Evolutionary conservation across 331 rosid species (phyloP).

Genomic region (Cydonia oblonga): DNA sequence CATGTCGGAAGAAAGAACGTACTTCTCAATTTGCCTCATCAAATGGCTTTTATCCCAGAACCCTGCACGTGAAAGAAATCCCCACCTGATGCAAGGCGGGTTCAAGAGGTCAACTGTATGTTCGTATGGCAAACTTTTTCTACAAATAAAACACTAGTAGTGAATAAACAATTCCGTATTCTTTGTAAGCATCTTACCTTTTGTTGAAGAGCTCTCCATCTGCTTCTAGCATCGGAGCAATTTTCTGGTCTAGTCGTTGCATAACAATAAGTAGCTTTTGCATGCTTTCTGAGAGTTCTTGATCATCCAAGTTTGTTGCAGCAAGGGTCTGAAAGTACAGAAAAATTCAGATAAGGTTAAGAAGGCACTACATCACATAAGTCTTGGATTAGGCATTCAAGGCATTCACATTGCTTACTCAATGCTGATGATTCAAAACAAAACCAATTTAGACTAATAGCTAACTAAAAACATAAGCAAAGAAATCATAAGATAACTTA

Average conservation of each 20-base stretch:
- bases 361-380: constrained; percentile 1
- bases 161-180: neutral
- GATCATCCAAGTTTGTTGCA: constrained; percentile 77
- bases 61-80: constrained; percentile 90
- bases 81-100: constrained; percentile 61
- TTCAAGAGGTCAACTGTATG: constrained; percentile 15
- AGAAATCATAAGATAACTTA: constrained; percentile 16
- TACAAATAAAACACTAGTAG: neutral
- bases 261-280: constrained; percentile 88
- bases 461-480: neutral
- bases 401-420: neutral
- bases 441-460: neutral
- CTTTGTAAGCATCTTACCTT: constrained; percentile 33
- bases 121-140: neutral
- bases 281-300: constrained; percentile 84
- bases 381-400: neutral
- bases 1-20: constrained; percentile 19
- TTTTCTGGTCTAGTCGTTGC: constrained; percentile 84
- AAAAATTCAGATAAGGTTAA: constrained; percentile 1
- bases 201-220: constrained; percentile 85
- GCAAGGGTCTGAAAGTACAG: constrained; percentile 68
- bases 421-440: neutral
- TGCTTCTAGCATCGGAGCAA: constrained; percentile 78
- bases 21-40: constrained; percentile 99
- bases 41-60: constrained; percentile 96